Conservation (phyloP, 75 land plant genomes). For the Cunninghamia lanceolata region DNA sequence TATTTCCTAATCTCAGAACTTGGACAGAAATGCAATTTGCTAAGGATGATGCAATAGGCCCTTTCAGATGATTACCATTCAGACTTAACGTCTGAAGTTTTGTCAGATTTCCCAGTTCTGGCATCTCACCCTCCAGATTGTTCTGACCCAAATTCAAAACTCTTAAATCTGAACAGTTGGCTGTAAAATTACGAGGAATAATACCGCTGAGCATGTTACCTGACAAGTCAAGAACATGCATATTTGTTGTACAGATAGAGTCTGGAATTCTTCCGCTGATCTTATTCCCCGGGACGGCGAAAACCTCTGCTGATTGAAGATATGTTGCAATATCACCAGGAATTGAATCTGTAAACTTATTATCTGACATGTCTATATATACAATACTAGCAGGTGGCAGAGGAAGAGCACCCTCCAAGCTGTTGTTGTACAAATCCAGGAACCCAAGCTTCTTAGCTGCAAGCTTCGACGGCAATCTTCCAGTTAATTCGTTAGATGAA, state of each 20-base stretch:
- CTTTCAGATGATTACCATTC: constrained; percentile 28
- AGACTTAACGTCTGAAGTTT: constrained; percentile 15
- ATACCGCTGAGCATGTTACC: constrained; percentile 33
- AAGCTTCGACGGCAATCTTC: constrained; percentile 31
- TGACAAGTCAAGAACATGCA: constrained; percentile 27
- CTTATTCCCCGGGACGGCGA: constrained; percentile 11
- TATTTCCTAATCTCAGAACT: constrained; percentile 18
- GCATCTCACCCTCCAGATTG: background rate
- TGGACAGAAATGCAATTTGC: constrained; percentile 24
- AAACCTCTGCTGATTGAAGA: background rate
- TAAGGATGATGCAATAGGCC: constrained; percentile 23
- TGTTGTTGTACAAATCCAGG: constrained; percentile 44
- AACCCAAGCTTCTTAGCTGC: constrained; percentile 24
- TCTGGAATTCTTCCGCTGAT: constrained; percentile 45
- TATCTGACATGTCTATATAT: background rate
- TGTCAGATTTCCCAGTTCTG: background rate
- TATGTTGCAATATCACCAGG: background rate
- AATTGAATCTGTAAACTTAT: background rate
- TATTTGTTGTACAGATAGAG: background rate
- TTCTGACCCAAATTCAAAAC: background rate
- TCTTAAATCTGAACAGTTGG: background rate
- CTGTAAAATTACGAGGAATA: constrained; percentile 13
- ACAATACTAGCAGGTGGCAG: constrained; percentile 4
- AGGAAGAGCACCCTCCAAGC: constrained; percentile 47
- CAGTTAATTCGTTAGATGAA: constrained; percentile 15